These are phyloP conservation scores for Eucalyptus sp. DNA, from an alignment of 345 rosid genomes.

Conservation along the genomic window DNA sequence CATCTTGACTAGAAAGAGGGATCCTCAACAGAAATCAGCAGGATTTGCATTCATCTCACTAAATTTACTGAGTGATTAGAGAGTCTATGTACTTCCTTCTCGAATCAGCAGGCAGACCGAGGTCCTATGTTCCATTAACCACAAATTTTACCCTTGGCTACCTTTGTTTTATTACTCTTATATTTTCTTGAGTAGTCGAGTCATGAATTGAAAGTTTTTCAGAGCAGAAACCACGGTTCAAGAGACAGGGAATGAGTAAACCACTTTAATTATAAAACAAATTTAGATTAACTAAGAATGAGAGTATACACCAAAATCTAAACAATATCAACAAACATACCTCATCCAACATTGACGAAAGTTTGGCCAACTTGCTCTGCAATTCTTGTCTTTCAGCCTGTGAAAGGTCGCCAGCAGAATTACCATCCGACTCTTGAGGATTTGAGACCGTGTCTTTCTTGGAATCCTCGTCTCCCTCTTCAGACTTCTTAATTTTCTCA, in stretches of 20 bases:
- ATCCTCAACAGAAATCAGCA: background rate
- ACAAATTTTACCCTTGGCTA: background rate
- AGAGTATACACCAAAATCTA: background rate
- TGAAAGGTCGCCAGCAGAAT: conserved; percentile 42
- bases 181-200: background rate
- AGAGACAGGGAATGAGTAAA: background rate
- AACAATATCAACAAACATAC: conserved; percentile 13
- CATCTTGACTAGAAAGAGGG: background rate
- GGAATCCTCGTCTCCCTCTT: conserved; percentile 36
- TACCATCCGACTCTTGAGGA: conserved; percentile 21
- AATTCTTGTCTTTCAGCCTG: conserved; percentile 78
- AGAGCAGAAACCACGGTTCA: background rate
- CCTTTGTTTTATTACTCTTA: background rate
- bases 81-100: background rate
- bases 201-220: background rate
- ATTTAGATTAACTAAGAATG: background rate
- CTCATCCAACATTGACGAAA: conserved; percentile 86
- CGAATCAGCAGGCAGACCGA: background rate
- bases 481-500: conserved; percentile 42
- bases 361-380: conserved; percentile 80
- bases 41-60: background rate
- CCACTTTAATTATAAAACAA: background rate
- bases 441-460: conserved; percentile 19
- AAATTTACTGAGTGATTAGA: background rate
- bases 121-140: background rate